These are phyloP conservation scores for Flaveria sonorensis DNA, from an alignment of 129 eudicot species.

Conservation along the genomic window DNA sequence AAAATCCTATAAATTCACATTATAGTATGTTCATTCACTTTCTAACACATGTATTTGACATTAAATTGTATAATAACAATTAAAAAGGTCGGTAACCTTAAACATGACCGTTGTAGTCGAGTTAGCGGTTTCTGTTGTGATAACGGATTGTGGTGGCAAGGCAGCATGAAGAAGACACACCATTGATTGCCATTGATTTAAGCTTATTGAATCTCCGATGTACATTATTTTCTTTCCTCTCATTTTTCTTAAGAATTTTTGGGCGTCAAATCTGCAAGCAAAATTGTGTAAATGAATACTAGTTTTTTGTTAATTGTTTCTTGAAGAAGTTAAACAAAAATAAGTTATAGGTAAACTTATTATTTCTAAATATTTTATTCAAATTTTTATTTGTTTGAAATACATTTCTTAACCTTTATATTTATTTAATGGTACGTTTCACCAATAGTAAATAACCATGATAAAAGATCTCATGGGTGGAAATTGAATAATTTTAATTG, in stretches of 20 bases:
- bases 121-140: slow-evolving; percentile 13
- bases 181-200: slow-evolving; percentile 54
- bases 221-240: slow-evolving; percentile 59
- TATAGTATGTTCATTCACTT: neutral
- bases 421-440: too few species aligned
- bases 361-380: neutral
- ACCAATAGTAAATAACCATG: too few species aligned
- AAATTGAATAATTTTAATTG: too few species aligned
- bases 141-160: slow-evolving; percentile 28
- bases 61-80: neutral
- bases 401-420: too few species aligned
- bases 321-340: neutral
- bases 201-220: slow-evolving; percentile 63
- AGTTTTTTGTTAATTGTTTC: neutral
- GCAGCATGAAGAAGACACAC: slow-evolving; percentile 62
- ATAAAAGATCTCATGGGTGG: too few species aligned
- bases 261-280: slow-evolving; percentile 46
- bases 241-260: slow-evolving; percentile 40
- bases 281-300: neutral
- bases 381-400: too few species aligned
- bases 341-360: neutral
- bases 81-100: slow-evolving; percentile 25
- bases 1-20: slow-evolving; percentile 52
- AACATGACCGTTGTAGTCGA: slow-evolving; percentile 33
- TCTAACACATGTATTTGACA: neutral